Percentiles rank a stretch among this genome's conserved stretches.
phyloP scores from a whole-genome alignment of 2,329 filamentous ascomycete genomes.

The Bipolaris zeicola region DNA sequence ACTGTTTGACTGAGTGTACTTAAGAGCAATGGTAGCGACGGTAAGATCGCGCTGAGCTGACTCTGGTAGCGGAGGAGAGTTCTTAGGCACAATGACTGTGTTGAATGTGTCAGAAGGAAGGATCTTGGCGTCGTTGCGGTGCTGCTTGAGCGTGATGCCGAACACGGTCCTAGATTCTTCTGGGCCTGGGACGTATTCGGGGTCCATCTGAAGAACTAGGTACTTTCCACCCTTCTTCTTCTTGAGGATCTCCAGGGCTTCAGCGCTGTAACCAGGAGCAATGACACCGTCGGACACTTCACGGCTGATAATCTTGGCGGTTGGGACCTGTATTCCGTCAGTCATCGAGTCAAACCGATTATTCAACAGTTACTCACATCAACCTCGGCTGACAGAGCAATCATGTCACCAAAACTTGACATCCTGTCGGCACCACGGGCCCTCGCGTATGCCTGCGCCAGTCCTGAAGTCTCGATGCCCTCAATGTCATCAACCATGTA shows the following conservation, averaged over 20 bases:
- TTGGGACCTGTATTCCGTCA: conserved; percentile 61
- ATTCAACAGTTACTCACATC: conserved; percentile 58
- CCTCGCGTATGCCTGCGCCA: conserved; percentile 94
- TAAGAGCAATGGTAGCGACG: conserved; percentile 93
- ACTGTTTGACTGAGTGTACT: conserved; percentile 98
- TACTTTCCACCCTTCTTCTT: conserved; percentile 99
- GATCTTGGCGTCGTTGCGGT: conserved; percentile 90
- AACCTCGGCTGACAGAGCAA: conserved; percentile 88
- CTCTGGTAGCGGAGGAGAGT: conserved; percentile 73
- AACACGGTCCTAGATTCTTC: conserved; percentile 87
- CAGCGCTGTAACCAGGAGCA: conserved; percentile 82
- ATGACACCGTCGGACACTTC: conserved; percentile 98
- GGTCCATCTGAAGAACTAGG: conserved; percentile 93
- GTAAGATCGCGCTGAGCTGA: conserved; percentile 86
- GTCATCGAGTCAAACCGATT: background rate
- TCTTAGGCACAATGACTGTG: conserved; percentile 85
- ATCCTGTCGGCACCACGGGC: conserved; percentile 96
- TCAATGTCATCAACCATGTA: conserved; percentile 98
- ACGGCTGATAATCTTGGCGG: conserved; percentile 95
- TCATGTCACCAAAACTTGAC: conserved; percentile 97
- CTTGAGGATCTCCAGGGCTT: conserved; percentile 85
- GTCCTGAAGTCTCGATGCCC: conserved; percentile 80
- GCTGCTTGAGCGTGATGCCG: conserved; percentile 84
- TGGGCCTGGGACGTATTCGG: conserved; percentile 74
- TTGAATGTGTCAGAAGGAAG: conserved; percentile 80